Evolutionary conservation across 176 grass and related monocot genomes (phyloP), one percentile per base, ranked within the genome.

Genomic region (Oryza meyeriana): DNA sequence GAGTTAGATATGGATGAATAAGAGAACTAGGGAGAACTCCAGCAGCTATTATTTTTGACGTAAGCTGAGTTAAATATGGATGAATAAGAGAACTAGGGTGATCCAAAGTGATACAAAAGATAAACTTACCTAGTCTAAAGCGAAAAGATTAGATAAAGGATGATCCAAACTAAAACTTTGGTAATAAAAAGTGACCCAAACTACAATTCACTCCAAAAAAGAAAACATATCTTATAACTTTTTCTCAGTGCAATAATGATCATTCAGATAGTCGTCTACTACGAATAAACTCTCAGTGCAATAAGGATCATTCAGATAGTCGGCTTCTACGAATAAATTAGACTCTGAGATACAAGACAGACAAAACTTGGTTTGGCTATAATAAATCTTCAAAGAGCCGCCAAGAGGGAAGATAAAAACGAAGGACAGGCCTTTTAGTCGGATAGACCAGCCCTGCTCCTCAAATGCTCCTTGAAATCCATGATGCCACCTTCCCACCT

Each of bases 401-500:
- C n/a, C 55, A 25, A 24, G 20, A 40, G 16, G 57, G 32, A 74
- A 10, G 38, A 45, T 10, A 11, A 83, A 66, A 82, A 39, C 39
- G 35, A 34, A 59, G 55, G 66, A 10, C 13, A 8, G 14, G 18
- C 26, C 61, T 55, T 58, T 42, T 75, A 87, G 38, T 88, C 83
- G 32, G 79, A 85, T 9, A 98, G 68, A 59, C 88, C 92, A 74
- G 92, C 88, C 86, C 90, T 95, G 47, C 30, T 90, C 92, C 85
- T 95, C 47, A 93, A 68, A 72, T 93, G 95, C 67, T 91, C 67
- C 90, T 98, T 95, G 81, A 95, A 98, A 30, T 79, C 88, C 95
- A 95, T 98, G 79, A 98, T 98, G 78, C 91, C 95, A 70, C 95
- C 92, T 67, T 90, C 92, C 95, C 92, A 98, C 76, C 85, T 84